Base-by-base conservation (phyloP, 176 grass and related monocot genomes). In the Canna indica region DNA sequence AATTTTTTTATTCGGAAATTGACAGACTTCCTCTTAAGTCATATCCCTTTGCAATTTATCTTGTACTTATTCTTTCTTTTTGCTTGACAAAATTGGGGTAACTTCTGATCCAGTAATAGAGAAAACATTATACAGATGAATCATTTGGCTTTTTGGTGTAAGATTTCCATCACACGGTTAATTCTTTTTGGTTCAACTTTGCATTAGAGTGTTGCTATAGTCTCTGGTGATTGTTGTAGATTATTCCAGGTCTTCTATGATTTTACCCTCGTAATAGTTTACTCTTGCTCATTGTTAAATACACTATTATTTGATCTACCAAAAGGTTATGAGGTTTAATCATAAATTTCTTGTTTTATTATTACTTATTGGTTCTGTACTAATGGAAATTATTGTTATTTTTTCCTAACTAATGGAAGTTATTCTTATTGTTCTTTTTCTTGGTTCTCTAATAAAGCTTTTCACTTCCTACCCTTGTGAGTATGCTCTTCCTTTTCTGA, bases 401-500 rank as follows among this genome's bases (percentile, higher is more conserved):
- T n/a, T n/a, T n/a, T n/a, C 60, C 22, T 6, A n/a, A 11, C 7
- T 54, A n/a, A 54, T 25, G 22, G 17, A n/a, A n/a, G 18, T n/a
- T 3, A 54, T 54, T 54, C 2, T 24, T 54, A 54, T 39, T 65
- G 63, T 39, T n/a, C 12, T 65, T 31, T 25, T 28, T 38, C 1
- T 65, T 65, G n/a, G 20, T 36, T 38, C 17, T 36, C 34, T 65
- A 18, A 65, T 35, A 35, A 36, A 7, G 4, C 6, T 20, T 22
- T 1, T 36, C 17, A 69, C 42, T 48, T 70, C 13, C 12, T 18
- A 30, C 17, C 5, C 15, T 1, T 48, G 67, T 33, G 28, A 20
- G 26, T 47, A 32, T 70, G 27, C 14, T 30, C 31, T 50, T 32
- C 17, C 15, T 20, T 20, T 68, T 7, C 74, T 88, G 64, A 93